These are phyloP conservation scores for Pythium monospermum DNA, from an alignment of 352 stramenopile species.

Conservation along the genomic window DNA sequence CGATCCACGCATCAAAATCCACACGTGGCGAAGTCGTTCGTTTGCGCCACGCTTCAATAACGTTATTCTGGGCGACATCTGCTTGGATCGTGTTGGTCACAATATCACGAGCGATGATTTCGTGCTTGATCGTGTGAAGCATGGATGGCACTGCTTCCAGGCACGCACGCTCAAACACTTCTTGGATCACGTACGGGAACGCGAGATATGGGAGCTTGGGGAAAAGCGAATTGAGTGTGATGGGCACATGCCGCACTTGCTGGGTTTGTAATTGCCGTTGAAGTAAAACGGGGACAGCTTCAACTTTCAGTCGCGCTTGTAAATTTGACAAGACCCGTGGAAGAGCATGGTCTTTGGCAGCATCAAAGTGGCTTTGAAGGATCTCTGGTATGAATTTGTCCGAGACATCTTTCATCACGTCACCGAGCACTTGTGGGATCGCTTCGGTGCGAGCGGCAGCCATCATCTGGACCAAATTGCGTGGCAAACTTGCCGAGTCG, in stretches of 20 bases:
- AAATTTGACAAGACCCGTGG: conserved; percentile 57
- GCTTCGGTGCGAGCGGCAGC: conserved; percentile 44
- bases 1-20: conserved; percentile 64
- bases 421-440: conserved; percentile 52
- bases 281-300: conserved; percentile 43
- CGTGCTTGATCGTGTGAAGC: conserved; percentile 54
- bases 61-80: conserved; percentile 36
- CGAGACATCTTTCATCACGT: conserved; percentile 61
- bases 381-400: conserved; percentile 46
- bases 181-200: conserved; percentile 57
- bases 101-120: conserved; percentile 49
- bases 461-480: conserved; percentile 40
- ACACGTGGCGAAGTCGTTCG: conserved; percentile 17
- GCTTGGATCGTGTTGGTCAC: conserved; percentile 28
- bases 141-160: conserved; percentile 58
- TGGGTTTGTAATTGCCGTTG: conserved; percentile 36
- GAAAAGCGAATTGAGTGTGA: conserved; percentile 38
- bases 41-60: conserved; percentile 49
- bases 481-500: conserved; percentile 37
- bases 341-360: conserved; percentile 28
- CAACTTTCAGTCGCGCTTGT: conserved; percentile 39
- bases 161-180: conserved; percentile 53
- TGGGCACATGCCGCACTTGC: conserved; percentile 36
- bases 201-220: conserved; percentile 41
- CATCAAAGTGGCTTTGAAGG: conserved; percentile 22